Evolutionary conservation across 352 stramenopile genomes (phyloP).

Genomic region (Phytopythium vexans): DNA sequence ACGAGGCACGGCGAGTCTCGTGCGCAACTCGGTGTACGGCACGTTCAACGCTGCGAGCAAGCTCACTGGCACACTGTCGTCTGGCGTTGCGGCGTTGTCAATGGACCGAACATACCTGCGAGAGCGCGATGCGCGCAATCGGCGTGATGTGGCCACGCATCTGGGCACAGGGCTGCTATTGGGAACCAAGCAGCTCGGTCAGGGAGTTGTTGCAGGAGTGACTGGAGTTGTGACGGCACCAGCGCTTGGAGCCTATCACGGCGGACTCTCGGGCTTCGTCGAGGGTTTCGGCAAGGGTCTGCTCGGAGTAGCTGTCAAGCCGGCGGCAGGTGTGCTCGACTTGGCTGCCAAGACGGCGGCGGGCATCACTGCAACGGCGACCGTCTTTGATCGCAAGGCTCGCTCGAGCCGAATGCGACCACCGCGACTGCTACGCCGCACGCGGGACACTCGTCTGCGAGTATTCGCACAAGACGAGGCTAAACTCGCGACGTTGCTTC

Average conservation of each 20-base stretch:
- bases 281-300: constrained; percentile 87
- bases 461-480: constrained; percentile 78
- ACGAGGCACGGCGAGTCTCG: constrained; percentile 84
- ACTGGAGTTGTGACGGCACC: constrained; percentile 91
- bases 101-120: constrained; percentile 89
- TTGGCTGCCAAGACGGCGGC: constrained; percentile 72
- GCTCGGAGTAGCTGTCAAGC: constrained; percentile 87
- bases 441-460: constrained; percentile 67
- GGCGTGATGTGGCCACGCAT: constrained; percentile 81
- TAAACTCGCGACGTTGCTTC: constrained; percentile 57
- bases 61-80: constrained; percentile 90
- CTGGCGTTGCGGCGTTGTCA: constrained; percentile 87
- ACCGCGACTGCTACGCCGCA: constrained; percentile 70
- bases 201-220: constrained; percentile 88
- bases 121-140: constrained; percentile 69
- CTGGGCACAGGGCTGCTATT: constrained; percentile 82
- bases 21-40: constrained; percentile 89
- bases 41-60: constrained; percentile 93
- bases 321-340: constrained; percentile 82
- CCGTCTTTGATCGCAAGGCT: constrained; percentile 76
- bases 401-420: constrained; percentile 59
- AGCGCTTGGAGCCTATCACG: constrained; percentile 85
- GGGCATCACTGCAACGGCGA: constrained; percentile 82
- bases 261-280: constrained; percentile 87
- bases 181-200: constrained; percentile 88